phyloP scores from a whole-genome alignment of 1,284 basidiomycete species.

The Prillingera fragicola region DNA sequence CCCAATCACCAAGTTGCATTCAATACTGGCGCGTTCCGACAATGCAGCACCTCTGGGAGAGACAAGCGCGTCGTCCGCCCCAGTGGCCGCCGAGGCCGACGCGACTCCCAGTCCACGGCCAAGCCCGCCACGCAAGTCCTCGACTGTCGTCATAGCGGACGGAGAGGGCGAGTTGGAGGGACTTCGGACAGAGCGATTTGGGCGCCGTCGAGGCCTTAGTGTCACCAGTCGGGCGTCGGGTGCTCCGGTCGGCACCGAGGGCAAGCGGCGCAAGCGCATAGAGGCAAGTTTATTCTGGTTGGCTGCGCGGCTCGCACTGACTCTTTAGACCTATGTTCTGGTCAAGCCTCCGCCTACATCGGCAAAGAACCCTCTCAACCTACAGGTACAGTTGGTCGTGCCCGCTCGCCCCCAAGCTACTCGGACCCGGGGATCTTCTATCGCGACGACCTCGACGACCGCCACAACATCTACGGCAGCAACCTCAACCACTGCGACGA shows the following conservation, averaged over 20 bases:
- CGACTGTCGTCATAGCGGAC: conserved; percentile 7
- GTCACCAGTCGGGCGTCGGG: conserved; percentile 1
- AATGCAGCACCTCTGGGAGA: no score
- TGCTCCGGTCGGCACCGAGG: background rate
- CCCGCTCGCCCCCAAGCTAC: conserved; percentile 1
- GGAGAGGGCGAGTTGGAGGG: conserved; percentile 1
- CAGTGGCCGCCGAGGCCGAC: no score
- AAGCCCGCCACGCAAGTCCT: background rate
- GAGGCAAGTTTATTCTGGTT: conserved; percentile 4
- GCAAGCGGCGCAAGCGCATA: background rate
- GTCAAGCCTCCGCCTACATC: conserved; percentile 56
- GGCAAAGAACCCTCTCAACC: conserved; percentile 79
- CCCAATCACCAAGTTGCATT: conserved; percentile 16
- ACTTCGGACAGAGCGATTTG: background rate
- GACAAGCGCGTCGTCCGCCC: no score
- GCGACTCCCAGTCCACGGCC: no score
- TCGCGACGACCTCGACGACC: background rate
- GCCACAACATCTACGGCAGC: background rate
- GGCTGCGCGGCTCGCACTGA: background rate
- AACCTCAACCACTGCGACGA: conserved; percentile 1
- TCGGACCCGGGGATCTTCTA: background rate
- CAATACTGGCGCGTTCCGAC: no score
- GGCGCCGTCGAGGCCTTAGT: conserved; percentile 8
- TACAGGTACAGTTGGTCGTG: conserved; percentile 83
- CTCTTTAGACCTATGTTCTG: conserved; percentile 60